Base-by-base conservation (phyloP, 1,284 basidiomycete species). In the Sphagnurus paluster region DNA sequence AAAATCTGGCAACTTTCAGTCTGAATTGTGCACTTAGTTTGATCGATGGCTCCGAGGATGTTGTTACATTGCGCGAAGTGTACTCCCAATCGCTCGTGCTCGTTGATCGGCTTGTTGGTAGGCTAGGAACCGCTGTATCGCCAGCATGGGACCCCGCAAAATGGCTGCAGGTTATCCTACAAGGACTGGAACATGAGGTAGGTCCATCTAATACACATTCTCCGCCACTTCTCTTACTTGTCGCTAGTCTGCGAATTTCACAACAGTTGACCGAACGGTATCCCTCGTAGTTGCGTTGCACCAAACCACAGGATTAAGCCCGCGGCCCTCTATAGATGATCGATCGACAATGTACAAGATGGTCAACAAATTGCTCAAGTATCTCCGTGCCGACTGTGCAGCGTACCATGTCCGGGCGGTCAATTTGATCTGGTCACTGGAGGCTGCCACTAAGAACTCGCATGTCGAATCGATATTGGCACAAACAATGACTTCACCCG, bases 391-490 rank as follows among this genome's bases (percentile, higher is more conserved):
- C 0, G 67, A 82, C 17, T 81, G 70, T 55, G 74, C 85, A 1
- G 72, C 79, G 1, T 95, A 92, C 61, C 94, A 98, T 63, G 79
- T 83, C 33, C 85, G 92, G 19, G 82, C 89, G 5, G 88, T 92
- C 16, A 84, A 78, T 57, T 71, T 98, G n/a, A 76, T 98, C 13
- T 98, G 95, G 93, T 77, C 78, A 0, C 65, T 97, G 16, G 86
- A 93, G 59, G 76, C 74, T 17, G 71, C 80, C 2, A 80, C 84
- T 9, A 70, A 74, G 2, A 71, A 75, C 21, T 75, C 78, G 25
- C 78, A 89, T 59, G 78, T 93, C 9, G 90, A 93, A 60, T 82
- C 87, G 2, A 84, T 90, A 39, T 67, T 94, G 33, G 79, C 90
- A 0, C 79, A 84, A 47, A 77, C 72, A n/a, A 76, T 94, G 66